These are phyloP conservation scores for Orbilia oligospora DNA, from an alignment of 2,329 filamentous ascomycete species.

Conservation along the genomic window DNA sequence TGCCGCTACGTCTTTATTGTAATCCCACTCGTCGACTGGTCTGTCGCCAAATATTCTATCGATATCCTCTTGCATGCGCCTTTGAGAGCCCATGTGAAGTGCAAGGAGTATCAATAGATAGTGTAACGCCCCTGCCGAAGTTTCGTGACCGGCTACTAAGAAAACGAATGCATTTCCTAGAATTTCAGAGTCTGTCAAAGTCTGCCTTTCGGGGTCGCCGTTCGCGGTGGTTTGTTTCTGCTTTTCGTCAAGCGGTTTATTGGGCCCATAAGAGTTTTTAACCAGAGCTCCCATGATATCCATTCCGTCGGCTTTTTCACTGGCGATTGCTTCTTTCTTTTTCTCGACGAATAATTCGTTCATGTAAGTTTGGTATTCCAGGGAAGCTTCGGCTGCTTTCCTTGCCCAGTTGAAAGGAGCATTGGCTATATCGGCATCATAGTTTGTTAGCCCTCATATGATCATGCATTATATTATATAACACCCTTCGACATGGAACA, in stretches of 20 bases:
- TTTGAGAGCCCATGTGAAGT: slow-evolving; percentile 75
- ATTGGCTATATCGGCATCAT: slow-evolving; percentile 64
- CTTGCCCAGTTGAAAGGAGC: slow-evolving; percentile 72
- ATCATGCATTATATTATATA: no score
- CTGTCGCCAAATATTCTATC: slow-evolving; percentile 67
- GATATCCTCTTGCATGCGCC: slow-evolving; percentile 77
- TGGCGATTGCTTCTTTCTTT: slow-evolving; percentile 68
- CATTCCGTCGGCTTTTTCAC: slow-evolving; percentile 65
- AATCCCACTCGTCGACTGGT: slow-evolving; percentile 63
- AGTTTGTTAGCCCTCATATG: slow-evolving; percentile 11
- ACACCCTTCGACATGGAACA: no score
- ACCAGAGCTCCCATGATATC: slow-evolving; percentile 74
- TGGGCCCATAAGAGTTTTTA: slow-evolving; percentile 67
- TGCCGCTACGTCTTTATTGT: slow-evolving; percentile 63
- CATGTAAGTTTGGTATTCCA: slow-evolving; percentile 79
- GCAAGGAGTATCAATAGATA: slow-evolving; percentile 79
- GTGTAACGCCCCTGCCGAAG: slow-evolving; percentile 81
- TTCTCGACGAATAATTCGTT: slow-evolving; percentile 77
- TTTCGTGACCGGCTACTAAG: slow-evolving; percentile 83
- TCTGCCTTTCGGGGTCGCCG: slow-evolving; percentile 65
- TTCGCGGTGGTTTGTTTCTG: slow-evolving; percentile 28
- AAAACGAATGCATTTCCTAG: slow-evolving; percentile 80
- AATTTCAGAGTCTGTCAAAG: slow-evolving; percentile 76
- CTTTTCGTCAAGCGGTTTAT: slow-evolving; percentile 34
- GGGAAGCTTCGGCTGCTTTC: slow-evolving; percentile 72